These are phyloP conservation scores for Termitomyces eurrhizus DNA, from an alignment of 768 basidiomycete genomes.

Conservation along the genomic window DNA sequence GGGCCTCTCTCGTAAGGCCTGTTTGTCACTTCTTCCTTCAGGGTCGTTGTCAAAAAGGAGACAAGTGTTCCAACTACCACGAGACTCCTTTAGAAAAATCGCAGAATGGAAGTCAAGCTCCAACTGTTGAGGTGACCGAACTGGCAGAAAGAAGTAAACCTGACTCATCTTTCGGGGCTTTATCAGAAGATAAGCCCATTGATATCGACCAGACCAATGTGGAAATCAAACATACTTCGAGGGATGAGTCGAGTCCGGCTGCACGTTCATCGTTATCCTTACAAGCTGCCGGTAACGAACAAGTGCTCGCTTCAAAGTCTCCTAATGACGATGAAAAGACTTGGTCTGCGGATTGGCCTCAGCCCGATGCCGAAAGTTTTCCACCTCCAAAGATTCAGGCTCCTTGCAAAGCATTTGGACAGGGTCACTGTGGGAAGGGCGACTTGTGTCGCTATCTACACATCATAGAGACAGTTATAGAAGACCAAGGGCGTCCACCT, in stretches of 20 bases:
- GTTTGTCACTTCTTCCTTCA: background rate
- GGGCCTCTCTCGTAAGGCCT: conserved; percentile 1
- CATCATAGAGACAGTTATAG: conserved; percentile 13
- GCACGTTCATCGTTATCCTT: background rate
- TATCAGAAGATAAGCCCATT: background rate
- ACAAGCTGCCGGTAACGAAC: background rate
- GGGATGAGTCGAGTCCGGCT: background rate
- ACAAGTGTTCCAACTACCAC: background rate
- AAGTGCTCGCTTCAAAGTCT: background rate
- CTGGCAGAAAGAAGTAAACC: background rate
- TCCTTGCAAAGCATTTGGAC: conserved; percentile 31
- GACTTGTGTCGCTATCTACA: conserved; percentile 28
- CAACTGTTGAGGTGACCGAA: background rate
- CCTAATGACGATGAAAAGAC: conserved; percentile 16
- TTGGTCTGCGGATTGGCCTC: conserved; percentile 16
- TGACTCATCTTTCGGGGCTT: background rate
- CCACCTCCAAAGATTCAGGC: conserved; percentile 16
- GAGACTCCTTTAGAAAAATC: background rate
- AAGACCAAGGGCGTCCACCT: conserved; percentile 4
- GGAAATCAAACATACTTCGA: background rate
- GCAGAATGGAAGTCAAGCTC: background rate
- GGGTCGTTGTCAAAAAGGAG: background rate
- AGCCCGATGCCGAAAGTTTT: conserved; percentile 8
- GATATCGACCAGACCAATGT: background rate
- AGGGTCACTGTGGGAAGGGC: conserved; percentile 29